phyloP scores from a whole-genome alignment of 2,329 filamentous ascomycete species.

The Lachnellula suecica region DNA sequence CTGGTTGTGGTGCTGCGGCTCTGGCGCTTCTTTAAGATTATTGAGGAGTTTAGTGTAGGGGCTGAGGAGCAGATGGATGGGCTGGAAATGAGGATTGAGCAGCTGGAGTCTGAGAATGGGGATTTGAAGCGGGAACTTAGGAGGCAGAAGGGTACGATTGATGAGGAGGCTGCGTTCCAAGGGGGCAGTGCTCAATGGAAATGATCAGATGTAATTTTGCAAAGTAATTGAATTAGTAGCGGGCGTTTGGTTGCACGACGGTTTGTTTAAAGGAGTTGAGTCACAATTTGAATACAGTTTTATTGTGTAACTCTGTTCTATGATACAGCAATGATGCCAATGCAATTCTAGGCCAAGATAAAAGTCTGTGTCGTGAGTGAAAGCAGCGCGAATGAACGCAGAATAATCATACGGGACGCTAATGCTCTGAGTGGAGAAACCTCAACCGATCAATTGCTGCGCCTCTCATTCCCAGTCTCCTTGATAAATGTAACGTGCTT shows the following conservation, averaged over 20 bases:
- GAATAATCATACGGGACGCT: neutral
- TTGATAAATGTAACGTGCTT: constrained; percentile 37
- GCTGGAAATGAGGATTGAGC: constrained; percentile 50
- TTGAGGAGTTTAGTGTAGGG: constrained; percentile 65
- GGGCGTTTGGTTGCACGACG: neutral
- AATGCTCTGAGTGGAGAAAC: neutral
- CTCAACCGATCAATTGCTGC: constrained; percentile 11
- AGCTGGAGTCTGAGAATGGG: constrained; percentile 48
- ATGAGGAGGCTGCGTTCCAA: constrained; percentile 14
- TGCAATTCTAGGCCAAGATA: constrained; percentile 24
- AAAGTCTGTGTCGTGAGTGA: constrained; percentile 21
- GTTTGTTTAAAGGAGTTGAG: neutral
- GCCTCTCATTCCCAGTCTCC: constrained; percentile 16
- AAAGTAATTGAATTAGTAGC: constrained; percentile 4
- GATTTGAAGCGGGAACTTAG: constrained; percentile 47
- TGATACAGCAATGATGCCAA: constrained; percentile 23
- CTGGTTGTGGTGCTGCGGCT: constrained; percentile 66
- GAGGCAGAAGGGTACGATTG: constrained; percentile 13
- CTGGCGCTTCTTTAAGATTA: constrained; percentile 70
- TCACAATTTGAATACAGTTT: neutral
- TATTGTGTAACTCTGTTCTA: constrained; percentile 19
- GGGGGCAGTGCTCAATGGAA: neutral
- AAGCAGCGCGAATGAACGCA: constrained; percentile 7
- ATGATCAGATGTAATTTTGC: neutral
- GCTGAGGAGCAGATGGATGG: constrained; percentile 62